Percentiles rank a stretch among this genome's conserved stretches.
phyloP scores from a whole-genome alignment of 768 basidiomycete genomes.

The Hemileccinum rubropunctum region DNA sequence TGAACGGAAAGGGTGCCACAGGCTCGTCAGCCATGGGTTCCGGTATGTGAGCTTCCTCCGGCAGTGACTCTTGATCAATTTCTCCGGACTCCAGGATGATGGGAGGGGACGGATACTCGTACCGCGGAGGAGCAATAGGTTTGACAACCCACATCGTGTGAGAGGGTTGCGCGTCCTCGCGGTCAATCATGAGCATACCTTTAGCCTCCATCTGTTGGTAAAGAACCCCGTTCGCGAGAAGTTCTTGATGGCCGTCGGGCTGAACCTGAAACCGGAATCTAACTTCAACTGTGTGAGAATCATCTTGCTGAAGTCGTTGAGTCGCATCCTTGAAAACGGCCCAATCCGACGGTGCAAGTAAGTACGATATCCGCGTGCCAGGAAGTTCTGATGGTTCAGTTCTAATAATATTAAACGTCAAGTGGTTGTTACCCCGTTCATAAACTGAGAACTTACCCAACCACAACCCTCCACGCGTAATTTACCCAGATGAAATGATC shows the following conservation, averaged over 20 bases:
- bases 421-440: not conserved
- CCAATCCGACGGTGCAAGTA: conserved; percentile 78
- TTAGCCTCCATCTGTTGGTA: conserved; percentile 94
- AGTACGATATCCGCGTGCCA: conserved; percentile 76
- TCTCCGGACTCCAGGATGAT: conserved; percentile 53
- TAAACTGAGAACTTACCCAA: conserved; percentile 59
- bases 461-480: conserved; percentile 90
- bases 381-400: conserved; percentile 77
- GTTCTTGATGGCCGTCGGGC: conserved; percentile 54
- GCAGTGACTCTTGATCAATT: conserved; percentile 35
- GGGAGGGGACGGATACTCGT: conserved; percentile 61
- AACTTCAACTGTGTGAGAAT: conserved; percentile 92
- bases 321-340: conserved; percentile 86
- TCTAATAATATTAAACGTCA: conserved; percentile 40
- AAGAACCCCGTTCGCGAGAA: conserved; percentile 45
- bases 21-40: conserved; percentile 43
- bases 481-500: conserved; percentile 96
- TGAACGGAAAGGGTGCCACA: conserved; percentile 70
- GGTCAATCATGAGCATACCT: conserved; percentile 97
- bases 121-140: conserved; percentile 70
- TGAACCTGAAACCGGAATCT: conserved; percentile 83
- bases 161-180: conserved; percentile 80
- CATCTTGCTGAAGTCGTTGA: conserved; percentile 80
- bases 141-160: conserved; percentile 99
- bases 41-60: conserved; percentile 37